These are phyloP conservation scores for Aspergillus fumigatus DNA, from an alignment of 2,329 filamentous ascomycete genomes.

Conservation along the genomic window DNA sequence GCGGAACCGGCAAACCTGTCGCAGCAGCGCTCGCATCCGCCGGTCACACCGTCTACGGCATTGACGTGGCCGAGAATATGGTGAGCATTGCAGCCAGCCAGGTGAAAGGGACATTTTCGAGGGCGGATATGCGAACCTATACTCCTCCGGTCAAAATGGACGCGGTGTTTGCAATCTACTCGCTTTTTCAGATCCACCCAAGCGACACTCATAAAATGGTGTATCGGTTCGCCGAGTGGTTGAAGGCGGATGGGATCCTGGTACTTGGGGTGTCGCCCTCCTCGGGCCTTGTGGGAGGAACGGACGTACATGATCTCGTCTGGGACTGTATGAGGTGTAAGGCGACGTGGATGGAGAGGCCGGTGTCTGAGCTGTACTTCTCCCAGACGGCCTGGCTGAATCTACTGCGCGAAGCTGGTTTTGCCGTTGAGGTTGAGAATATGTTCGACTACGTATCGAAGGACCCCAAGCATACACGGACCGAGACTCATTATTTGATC, in stretches of 20 bases:
- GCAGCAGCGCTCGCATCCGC: constrained; percentile 7
- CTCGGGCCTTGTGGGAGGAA: not conserved
- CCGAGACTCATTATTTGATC: constrained; percentile 1
- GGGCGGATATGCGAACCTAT: constrained; percentile 15
- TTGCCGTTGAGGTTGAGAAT: not conserved
- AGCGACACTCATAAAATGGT: constrained; percentile 8
- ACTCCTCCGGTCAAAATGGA: constrained; percentile 4
- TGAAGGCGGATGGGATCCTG: constrained; percentile 8
- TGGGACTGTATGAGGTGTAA: constrained; percentile 10
- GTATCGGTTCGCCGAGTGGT: constrained; percentile 11
- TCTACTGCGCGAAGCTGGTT: not conserved
- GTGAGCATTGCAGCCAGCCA: constrained; percentile 9
- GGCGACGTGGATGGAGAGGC: constrained; percentile 10
- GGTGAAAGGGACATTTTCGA: constrained; percentile 10
- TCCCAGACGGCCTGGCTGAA: not conserved
- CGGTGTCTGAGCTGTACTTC: constrained; percentile 3
- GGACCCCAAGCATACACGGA: not conserved
- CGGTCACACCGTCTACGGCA: constrained; percentile 14
- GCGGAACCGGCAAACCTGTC: constrained; percentile 15
- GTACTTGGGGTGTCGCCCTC: constrained; percentile 8
- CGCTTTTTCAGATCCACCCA: constrained; percentile 11
- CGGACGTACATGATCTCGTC: constrained; percentile 6
- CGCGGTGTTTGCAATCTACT: constrained; percentile 12
- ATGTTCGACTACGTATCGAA: not conserved
- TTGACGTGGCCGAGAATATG: constrained; percentile 14